A percentile compares a stretch with the other conserved stretches of the same genome.
These are phyloP conservation scores for Choricystis sp. DNA, from an alignment of 139 green algal species.

Conservation along the genomic window DNA sequence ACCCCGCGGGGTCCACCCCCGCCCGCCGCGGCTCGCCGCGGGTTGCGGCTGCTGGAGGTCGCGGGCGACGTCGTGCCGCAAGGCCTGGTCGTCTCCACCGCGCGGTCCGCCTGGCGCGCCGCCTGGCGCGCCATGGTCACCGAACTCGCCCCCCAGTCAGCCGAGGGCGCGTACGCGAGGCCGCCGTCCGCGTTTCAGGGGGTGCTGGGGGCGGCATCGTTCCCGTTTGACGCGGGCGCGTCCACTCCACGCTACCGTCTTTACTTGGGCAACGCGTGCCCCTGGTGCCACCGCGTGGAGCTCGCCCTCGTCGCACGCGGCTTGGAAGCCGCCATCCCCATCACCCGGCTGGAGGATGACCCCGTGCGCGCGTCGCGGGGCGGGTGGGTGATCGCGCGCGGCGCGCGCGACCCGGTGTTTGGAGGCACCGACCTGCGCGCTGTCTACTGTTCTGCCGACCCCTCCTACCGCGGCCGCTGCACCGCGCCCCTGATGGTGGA, in stretches of 20 bases:
- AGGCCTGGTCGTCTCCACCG: constrained; percentile 45
- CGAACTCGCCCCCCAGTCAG: constrained; percentile 72
- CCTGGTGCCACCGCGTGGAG: constrained; percentile 85
- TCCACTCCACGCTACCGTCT: constrained; percentile 48
- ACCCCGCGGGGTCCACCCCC: no score
- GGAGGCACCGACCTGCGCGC: constrained; percentile 48
- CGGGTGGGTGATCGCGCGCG: constrained; percentile 49
- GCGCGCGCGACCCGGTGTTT: constrained; percentile 26
- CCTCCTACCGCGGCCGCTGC: constrained; percentile 56
- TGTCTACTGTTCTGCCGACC: constrained; percentile 78
- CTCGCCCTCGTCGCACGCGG: constrained; percentile 48
- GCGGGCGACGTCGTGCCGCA: constrained; percentile 51
- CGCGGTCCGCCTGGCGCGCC: constrained; percentile 48
- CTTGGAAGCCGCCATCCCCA: constrained; percentile 8
- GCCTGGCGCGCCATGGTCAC: constrained; percentile 61
- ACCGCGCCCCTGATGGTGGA: constrained; percentile 79
- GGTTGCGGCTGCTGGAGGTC: constrained; percentile 49
- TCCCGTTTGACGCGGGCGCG: constrained; percentile 17
- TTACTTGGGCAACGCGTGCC: constrained; percentile 88
- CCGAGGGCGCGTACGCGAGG: constrained; percentile 49
- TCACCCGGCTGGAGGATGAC: constrained; percentile 39
- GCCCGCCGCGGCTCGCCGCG: constrained; percentile 1
- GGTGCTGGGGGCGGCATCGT: constrained; percentile 30
- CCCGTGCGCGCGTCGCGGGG: constrained; percentile 48
- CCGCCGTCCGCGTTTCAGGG: constrained; percentile 52